Percentiles rank a stretch among this genome's conserved stretches.
These are phyloP conservation scores for Albugo laibachii DNA, from an alignment of 352 stramenopile species.

Conservation along the genomic window DNA sequence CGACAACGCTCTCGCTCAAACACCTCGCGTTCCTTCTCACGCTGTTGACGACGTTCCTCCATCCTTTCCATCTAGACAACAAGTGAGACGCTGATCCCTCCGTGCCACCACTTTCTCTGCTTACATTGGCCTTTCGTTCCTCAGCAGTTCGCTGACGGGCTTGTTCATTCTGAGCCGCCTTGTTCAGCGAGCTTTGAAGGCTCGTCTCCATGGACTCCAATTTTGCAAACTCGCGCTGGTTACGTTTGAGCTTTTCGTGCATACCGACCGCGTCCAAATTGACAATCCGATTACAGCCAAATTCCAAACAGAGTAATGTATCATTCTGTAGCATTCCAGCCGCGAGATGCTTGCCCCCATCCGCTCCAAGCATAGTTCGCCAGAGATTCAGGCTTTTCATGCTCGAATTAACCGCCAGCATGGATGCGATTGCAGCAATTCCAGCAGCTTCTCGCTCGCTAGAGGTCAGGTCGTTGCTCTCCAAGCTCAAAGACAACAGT, in stretches of 20 bases:
- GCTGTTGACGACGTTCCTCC: conserved; percentile 42
- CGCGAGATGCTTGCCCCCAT: conserved; percentile 45
- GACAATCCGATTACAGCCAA: conserved; percentile 59
- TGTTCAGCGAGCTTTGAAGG: conserved; percentile 24
- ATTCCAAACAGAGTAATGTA: conserved; percentile 45
- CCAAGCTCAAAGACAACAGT: conserved; percentile 35
- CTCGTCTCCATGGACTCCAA: conserved; percentile 19
- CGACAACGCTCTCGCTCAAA: conserved; percentile 32
- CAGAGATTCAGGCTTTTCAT: conserved; percentile 54
- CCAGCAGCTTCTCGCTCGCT: conserved; percentile 60
- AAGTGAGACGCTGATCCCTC: not conserved
- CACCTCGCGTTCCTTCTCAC: conserved; percentile 19
- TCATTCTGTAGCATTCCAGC: conserved; percentile 30
- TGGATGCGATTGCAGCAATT: conserved; percentile 23
- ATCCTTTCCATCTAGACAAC: conserved; percentile 42
- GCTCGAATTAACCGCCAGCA: conserved; percentile 36
- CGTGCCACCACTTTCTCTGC: conserved; percentile 30
- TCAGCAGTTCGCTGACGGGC: conserved; percentile 17
- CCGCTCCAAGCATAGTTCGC: conserved; percentile 39
- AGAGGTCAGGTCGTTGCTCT: conserved; percentile 62
- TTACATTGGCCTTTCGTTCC: conserved; percentile 9
- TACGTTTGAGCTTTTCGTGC: conserved; percentile 23
- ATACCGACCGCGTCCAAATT: conserved; percentile 26
- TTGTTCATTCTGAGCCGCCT: conserved; percentile 26
- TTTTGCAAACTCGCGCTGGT: conserved; percentile 22